Base-by-base conservation (phyloP, 1,139 yeast species). In the Hemisphaericaspora xylofermentans region DNA sequence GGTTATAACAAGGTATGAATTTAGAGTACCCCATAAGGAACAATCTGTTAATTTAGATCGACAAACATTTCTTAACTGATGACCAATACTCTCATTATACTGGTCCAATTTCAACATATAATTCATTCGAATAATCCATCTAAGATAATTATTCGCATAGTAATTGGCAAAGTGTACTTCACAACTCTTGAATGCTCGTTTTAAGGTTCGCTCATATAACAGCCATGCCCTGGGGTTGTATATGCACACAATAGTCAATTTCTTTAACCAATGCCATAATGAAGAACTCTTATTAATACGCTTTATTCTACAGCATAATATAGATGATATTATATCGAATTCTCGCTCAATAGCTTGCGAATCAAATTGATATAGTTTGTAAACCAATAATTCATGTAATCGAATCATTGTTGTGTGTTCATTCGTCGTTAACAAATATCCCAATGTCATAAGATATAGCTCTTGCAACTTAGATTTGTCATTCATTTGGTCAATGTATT, bases 271-370 rank as follows among this genome's bases (percentile, higher is more conserved):
- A 26, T 49, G 49, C 76, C 76, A 72, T n/a, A 72, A 54, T 14
- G 68, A 55, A 4, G 74, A 60, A 51, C 74, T 71, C 51, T 72
- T 72, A 48, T 72, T 72, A 44, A 72, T 64, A 39, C 70, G 52
- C 39, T 59, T 57, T 36, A 72, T 45, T 16, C 66, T 51, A 42
- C 75, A 64, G 19, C 64, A 57, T 17, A 67, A 49, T 35, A 63
- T 60, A 2, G 71, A 51, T 2, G 66, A 53, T 9, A 70, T 43
- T 3, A 64, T 44, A 21, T 66, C 67, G 28, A 67, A 53, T 35
- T 71, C 74, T 8, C 38, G 41, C 3, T 37, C 26, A 1, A 48
- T 47, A 2, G 47, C 42, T 21, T 48, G 32, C 5, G 6, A 8
- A 18, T 31, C 33, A n/a, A 4, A 3, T 9, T 36, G 27, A 21